Percentiles rank a stretch among this genome's conserved stretches.
phyloP scores from a whole-genome alignment of 179 eudicot genomes.

The Pouteria campechiana region DNA sequence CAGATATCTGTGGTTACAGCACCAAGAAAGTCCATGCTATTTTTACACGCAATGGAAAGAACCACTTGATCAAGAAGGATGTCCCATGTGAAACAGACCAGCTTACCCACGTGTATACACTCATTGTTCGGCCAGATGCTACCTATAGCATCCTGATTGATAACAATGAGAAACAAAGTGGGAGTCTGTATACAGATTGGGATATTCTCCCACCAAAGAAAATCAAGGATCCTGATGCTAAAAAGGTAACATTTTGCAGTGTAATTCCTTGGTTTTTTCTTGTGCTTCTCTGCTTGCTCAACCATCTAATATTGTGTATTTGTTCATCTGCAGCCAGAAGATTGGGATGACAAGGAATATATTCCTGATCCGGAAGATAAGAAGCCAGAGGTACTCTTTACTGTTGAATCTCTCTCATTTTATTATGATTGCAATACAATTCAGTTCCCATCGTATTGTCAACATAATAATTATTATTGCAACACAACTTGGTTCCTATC shows the following conservation, averaged over 20 bases:
- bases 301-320: background rate
- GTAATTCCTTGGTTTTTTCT: background rate
- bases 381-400: slow-evolving; percentile 69
- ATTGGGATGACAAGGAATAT: slow-evolving; percentile 92
- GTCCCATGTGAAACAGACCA: slow-evolving; percentile 99
- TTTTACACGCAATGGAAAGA: slow-evolving; percentile 59
- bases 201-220: slow-evolving; percentile 68
- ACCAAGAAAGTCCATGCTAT: slow-evolving; percentile 95
- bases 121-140: slow-evolving; percentile 85
- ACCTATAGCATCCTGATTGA: slow-evolving; percentile 90
- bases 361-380: slow-evolving; percentile 93
- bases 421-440: background rate
- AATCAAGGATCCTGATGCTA: slow-evolving; percentile 90
- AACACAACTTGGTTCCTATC: too few relatives aligned
- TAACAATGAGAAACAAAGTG: slow-evolving; percentile 72
- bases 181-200: slow-evolving; percentile 84
- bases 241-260: slow-evolving; percentile 40
- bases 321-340: slow-evolving; percentile 55
- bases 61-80: slow-evolving; percentile 90
- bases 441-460: background rate
- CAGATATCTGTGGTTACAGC: slow-evolving; percentile 92
- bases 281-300: background rate
- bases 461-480: too few relatives aligned
- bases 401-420: background rate
- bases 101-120: slow-evolving; percentile 79